Evolutionary conservation across 768 basidiomycete species (phyloP), one percentile per base, ranked within the genome.

Genomic region (Coprinellus aureogranulatus): DNA sequence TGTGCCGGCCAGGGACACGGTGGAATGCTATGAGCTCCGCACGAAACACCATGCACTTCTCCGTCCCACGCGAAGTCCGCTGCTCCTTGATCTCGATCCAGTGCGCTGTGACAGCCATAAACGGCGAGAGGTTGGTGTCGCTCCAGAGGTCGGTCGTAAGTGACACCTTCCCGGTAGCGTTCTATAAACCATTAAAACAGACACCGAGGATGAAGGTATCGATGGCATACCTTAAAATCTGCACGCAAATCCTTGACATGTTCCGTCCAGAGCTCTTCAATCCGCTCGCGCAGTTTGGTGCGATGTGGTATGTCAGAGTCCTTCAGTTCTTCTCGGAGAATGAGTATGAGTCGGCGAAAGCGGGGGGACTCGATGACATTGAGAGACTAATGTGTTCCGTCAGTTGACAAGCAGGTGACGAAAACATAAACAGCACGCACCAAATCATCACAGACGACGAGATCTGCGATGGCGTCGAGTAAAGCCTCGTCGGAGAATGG

Each of bases 61-160:
- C 51, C 2, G 56, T 39, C 44, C 67, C 64, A 1, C 53, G 57
- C 4, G 48, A 44, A 3, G 61, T 61, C 37, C 53, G 53, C 1
- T 39, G 20, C 4, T 10, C 28, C 9, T 25, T 5, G 4, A 20
- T 10, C 25, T 53, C 42, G 20, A 58, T 54, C 57, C 57, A 77
- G 64, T 77, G 72, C 0, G 64, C 67, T 0, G 71, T 74, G 0
- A 77, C 47, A 0, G 69, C 75, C 58, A 77, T 64, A 50, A 62
- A 72, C 9, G 67, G 55, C 3, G 25, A 14, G 18, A 70, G 67
- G 41, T 64, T 61, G 1, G 53, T 46, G 34, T 69, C 61, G 18
- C 57, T 65, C 76, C 76, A 78, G 2, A 75, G 59, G 48, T 77
- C 74, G 16, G 60, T 61, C 5, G 74, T 77, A n/a, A 68, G 68